These are phyloP conservation scores for Immersiella caudata DNA, from an alignment of 495 filamentous ascomycete genomes.

Conservation along the genomic window DNA sequence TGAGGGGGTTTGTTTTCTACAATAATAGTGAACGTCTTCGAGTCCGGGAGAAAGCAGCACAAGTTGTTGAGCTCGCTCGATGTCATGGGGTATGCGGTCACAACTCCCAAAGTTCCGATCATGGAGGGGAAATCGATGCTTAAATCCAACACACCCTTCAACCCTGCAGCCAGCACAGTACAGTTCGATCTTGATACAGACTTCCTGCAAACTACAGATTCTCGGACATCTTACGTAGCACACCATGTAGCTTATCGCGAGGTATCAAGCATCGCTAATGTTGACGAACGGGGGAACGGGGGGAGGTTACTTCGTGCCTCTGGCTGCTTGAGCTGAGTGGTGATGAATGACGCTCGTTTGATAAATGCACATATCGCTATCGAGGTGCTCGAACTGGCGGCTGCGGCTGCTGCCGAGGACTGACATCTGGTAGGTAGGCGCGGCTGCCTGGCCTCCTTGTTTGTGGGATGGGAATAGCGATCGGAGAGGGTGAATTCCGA, in stretches of 20 bases:
- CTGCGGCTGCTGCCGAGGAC: background rate
- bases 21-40: background rate
- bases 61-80: background rate
- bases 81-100: background rate
- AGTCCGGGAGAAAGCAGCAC: background rate
- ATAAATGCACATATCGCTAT: background rate
- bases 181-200: background rate
- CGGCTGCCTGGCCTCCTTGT: background rate
- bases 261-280: background rate
- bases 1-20: background rate
- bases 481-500: background rate
- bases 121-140: slow-evolving; percentile 9
- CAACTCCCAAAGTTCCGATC: background rate
- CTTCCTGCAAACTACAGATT: background rate
- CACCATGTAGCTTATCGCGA: background rate
- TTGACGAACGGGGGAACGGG: background rate
- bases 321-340: background rate
- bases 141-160: background rate
- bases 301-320: background rate
- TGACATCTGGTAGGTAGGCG: background rate
- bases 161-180: background rate
- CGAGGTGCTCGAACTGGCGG: background rate
- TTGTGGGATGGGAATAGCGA: background rate
- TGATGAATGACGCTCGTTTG: background rate
- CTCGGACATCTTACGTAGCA: background rate